phyloP scores from a whole-genome alignment of 345 rosid species.

The Lumnitzera racemosa region DNA sequence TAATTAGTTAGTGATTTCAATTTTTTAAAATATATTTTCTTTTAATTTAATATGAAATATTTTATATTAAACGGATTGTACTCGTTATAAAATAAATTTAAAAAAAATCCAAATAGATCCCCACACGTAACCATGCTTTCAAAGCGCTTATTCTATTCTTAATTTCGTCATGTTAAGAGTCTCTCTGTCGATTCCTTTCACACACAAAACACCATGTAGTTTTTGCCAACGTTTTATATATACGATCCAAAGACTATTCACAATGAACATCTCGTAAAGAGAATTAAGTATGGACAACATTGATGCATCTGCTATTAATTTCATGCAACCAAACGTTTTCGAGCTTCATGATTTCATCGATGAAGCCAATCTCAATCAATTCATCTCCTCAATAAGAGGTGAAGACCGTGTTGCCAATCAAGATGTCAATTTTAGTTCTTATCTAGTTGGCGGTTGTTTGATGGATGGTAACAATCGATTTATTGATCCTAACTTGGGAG shows the following conservation, averaged over 20 bases:
- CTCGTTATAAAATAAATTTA: too few species aligned
- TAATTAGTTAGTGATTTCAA: too few species aligned
- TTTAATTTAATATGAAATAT: too few species aligned
- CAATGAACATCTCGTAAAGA: background rate
- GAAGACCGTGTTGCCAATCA: slow-evolving; percentile 25
- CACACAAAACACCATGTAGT: background rate
- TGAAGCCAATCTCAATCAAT: slow-evolving; percentile 50
- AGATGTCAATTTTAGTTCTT: slow-evolving; percentile 21
- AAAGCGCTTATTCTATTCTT: background rate
- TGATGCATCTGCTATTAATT: background rate
- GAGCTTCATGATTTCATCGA: slow-evolving; percentile 44
- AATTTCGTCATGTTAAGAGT: background rate
- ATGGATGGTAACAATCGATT: slow-evolving; percentile 4
- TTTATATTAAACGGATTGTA: too few species aligned
- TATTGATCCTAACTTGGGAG: slow-evolving; percentile 18
- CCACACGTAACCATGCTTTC: background rate
- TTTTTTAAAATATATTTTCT: too few species aligned
- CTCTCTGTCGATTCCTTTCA: slow-evolving; percentile 4
- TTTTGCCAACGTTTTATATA: background rate
- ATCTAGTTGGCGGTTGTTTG: slow-evolving; percentile 22
- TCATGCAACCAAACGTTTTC: slow-evolving; percentile 14
- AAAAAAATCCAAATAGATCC: too few species aligned
- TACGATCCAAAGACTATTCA: background rate
- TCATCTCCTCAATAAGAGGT: slow-evolving; percentile 46
- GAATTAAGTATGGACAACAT: slow-evolving; percentile 2